Conservation (phyloP, 306 rosid genomes). For the Prunus armeniaca region DNA sequence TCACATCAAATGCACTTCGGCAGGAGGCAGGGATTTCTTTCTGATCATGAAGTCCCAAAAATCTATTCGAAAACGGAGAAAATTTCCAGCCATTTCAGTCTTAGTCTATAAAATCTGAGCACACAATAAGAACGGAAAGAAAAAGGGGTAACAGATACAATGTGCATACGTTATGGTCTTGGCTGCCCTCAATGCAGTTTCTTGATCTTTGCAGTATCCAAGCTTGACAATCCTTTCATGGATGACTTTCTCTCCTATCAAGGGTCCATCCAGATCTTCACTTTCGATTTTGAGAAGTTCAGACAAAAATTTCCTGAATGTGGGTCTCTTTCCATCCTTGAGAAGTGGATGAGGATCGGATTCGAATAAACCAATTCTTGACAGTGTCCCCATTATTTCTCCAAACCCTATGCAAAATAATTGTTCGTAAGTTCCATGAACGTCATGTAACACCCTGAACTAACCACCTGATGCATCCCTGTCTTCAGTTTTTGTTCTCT, state of each 20-base stretch:
- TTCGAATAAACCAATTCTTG: constrained; percentile 74
- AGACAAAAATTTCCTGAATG: constrained; percentile 59
- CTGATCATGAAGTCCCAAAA: constrained; percentile 75
- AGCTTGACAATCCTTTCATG: constrained; percentile 46
- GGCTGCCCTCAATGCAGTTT: constrained; percentile 62
- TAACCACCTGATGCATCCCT: too few relatives aligned
- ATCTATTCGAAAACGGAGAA: constrained; percentile 36
- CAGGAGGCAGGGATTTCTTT: constrained; percentile 73
- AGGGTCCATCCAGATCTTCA: constrained; percentile 27
- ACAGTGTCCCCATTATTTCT: constrained; percentile 77
- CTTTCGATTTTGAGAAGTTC: constrained; percentile 51
- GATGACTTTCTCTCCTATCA: constrained; percentile 55
- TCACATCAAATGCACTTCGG: constrained; percentile 75
- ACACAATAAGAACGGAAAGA: neutral
- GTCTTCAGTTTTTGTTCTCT: too few relatives aligned
- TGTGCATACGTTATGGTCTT: constrained; percentile 67
- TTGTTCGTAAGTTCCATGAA: constrained; percentile 5
- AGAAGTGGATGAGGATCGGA: constrained; percentile 56
- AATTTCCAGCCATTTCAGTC: neutral
- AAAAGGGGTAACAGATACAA: constrained; percentile 5
- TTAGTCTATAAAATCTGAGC: neutral
- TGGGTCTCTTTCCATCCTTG: constrained; percentile 47
- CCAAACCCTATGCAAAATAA: constrained; percentile 54
- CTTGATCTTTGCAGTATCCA: constrained; percentile 65
- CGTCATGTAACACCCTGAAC: neutral